Conservation (phyloP, 202 grass and related monocot genomes). For the Zoysia matrella region DNA sequence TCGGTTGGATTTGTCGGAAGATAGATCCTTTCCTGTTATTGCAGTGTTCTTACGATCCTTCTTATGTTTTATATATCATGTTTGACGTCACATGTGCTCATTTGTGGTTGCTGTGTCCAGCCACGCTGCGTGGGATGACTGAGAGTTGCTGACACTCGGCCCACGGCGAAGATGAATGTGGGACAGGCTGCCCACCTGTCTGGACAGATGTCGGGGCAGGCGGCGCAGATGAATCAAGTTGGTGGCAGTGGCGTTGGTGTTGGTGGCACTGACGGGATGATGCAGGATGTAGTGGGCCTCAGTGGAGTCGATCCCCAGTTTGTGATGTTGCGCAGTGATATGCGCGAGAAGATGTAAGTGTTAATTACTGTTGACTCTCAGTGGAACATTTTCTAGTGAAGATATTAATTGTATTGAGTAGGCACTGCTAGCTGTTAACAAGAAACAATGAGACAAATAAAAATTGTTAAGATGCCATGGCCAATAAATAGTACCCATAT, state of each 20-base stretch:
- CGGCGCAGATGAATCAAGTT: not conserved
- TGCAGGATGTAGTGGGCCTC: slow-evolving; percentile 52
- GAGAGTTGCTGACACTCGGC: too few species aligned
- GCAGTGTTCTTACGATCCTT: slow-evolving; percentile 1
- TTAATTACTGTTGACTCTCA: slow-evolving; percentile 10
- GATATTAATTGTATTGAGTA: slow-evolving; percentile 29
- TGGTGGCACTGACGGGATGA: slow-evolving; percentile 38
- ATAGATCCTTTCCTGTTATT: not conserved
- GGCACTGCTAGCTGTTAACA: not conserved
- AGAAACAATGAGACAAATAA: not conserved
- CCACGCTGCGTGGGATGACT: not conserved
- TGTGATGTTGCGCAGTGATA: slow-evolving; percentile 7
- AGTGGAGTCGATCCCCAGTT: slow-evolving; percentile 44
- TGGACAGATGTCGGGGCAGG: too few species aligned
- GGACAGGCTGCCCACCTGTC: too few species aligned
- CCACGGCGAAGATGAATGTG: too few species aligned
- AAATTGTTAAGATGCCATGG: slow-evolving; percentile 5
- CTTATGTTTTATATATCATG: not conserved
- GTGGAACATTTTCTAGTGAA: not conserved
- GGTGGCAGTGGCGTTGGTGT: slow-evolving; percentile 8
- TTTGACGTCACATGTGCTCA: not conserved
- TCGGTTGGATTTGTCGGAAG: not conserved
- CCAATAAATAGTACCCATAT: slow-evolving; percentile 5
- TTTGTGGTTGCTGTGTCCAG: slow-evolving; percentile 8
- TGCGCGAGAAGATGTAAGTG: slow-evolving; percentile 74